These are phyloP conservation scores for Eruca vesicaria DNA, from an alignment of 441 rosid genomes.

Conservation along the genomic window DNA sequence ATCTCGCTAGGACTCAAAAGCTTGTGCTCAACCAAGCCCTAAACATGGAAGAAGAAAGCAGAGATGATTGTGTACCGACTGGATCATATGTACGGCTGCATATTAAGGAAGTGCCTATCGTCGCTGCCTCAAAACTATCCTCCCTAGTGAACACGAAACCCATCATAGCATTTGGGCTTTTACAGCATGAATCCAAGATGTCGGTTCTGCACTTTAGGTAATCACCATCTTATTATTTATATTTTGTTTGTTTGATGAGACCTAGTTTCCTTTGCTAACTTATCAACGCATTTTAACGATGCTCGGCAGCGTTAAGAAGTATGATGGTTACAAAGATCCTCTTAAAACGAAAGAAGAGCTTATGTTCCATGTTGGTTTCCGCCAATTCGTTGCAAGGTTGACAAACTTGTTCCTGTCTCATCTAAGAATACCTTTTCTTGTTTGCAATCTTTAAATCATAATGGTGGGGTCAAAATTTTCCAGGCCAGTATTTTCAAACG, in stretches of 20 bases:
- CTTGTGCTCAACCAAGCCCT: conserved; percentile 64
- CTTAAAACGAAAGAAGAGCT: conserved; percentile 90
- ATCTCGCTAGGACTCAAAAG: conserved; percentile 79
- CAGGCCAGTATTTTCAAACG: conserved; percentile 89
- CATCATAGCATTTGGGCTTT: conserved; percentile 71
- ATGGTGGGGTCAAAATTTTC: conserved; percentile 1
- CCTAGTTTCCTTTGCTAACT: not conserved
- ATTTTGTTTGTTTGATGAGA: conserved; percentile 1
- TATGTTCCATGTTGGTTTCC: conserved; percentile 90
- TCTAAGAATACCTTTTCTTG: not conserved
- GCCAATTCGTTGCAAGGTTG: conserved; percentile 89
- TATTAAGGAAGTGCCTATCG: conserved; percentile 65
- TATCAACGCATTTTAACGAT: conserved; percentile 9
- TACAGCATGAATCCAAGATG: conserved; percentile 97
- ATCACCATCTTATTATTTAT: conserved; percentile 16
- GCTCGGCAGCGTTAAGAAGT: conserved; percentile 74
- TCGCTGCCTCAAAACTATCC: conserved; percentile 63
- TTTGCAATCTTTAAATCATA: conserved; percentile 19
- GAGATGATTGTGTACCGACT: conserved; percentile 55
- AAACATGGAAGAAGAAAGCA: conserved; percentile 53
- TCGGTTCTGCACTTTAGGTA: conserved; percentile 96
- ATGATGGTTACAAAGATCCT: conserved; percentile 73
- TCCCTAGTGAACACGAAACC: conserved; percentile 46
- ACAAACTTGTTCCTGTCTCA: not conserved
- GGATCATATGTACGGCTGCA: conserved; percentile 76